phyloP scores from a whole-genome alignment of 257 asterid species.

The Solanum dulcamara region DNA sequence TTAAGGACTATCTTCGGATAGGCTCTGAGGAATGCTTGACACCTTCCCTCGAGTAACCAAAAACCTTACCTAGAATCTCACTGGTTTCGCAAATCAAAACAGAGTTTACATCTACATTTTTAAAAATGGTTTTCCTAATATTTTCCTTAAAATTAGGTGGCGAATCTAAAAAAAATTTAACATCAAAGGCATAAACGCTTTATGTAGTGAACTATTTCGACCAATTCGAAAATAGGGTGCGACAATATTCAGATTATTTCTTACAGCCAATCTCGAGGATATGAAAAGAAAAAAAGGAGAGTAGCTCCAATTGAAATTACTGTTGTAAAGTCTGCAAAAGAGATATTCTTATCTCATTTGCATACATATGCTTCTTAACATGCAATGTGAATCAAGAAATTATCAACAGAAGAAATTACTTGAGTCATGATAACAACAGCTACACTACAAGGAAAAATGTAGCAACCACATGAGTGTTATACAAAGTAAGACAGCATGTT shows the following conservation, averaged over 20 bases:
- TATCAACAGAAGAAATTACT: not conserved
- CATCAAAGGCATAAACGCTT: too few relatives aligned
- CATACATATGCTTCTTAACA: not conserved
- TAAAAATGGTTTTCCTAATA: too few relatives aligned
- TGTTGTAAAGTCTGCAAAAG: not conserved
- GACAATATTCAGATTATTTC: not conserved
- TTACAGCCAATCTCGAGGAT: not conserved
- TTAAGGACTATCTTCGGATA: too few relatives aligned
- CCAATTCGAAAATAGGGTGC: too few relatives aligned
- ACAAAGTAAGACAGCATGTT: not conserved
- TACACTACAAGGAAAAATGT: not conserved
- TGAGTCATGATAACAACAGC: not conserved
- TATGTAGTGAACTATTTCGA: too few relatives aligned
- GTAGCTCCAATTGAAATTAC: not conserved
- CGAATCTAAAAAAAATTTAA: too few relatives aligned
- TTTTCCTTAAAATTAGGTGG: too few relatives aligned
- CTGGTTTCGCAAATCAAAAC: too few relatives aligned
- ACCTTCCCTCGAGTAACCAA: too few relatives aligned
- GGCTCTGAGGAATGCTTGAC: too few relatives aligned
- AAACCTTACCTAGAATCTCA: too few relatives aligned
- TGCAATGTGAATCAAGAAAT: not conserved
- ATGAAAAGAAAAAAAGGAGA: not conserved
- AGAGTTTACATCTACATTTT: too few relatives aligned
- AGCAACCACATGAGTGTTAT: not conserved
- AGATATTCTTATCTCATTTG: not conserved